Evolutionary conservation across 2,329 filamentous ascomycete genomes (phyloP), one percentile per base, ranked within the genome.

Genomic region (Incumbomyces delicatus): DNA sequence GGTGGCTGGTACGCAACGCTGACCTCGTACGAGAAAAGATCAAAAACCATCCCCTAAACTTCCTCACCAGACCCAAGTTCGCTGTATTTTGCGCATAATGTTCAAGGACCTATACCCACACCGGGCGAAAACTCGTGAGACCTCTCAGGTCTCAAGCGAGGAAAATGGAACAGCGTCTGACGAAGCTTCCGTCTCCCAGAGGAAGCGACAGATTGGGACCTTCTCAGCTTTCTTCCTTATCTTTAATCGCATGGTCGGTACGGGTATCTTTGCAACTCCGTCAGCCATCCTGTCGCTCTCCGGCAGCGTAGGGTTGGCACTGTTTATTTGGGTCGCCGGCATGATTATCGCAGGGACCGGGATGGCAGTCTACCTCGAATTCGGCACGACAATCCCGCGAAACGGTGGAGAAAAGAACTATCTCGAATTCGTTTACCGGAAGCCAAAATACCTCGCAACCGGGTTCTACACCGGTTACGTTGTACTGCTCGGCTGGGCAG

Each of bases 301-400:
- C 1, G 75, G 75, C 0, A 76, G 69, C 6, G 75, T 78, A 3
- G 76, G 76, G 2, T 68, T 76, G 37, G 66, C 69, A 6, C 60
- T 79, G 12, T 63, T 75, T 38, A 60, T 79, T 16, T 79, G 76
- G 76, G 66, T 76, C 1, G 60, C 77, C 8, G 75, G 73, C 29
- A 64, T 62, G 20, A 50, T 70, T 10, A 67, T 73, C 32, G 68
- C 68, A 1, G 66, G 67, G 44, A 68, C 68, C 38, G 70, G 71
- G 16, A 62, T 72, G 10, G 63, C 66, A 11, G 69, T 73, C 6
- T 72, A 71, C 52, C 59, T 73, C 6, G 69, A 74, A 43, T 63
- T 73, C 12, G 70, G 69, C 29, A 68, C 63, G 2, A 67, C 66
- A 14, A 64, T 73, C 8, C 70, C 71, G 2, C 58, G 62, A 20